Percentiles rank a stretch among this genome's conserved stretches.
These are phyloP conservation scores for Detonula confervacea DNA, from an alignment of 352 stramenopile species.

Conservation along the genomic window DNA sequence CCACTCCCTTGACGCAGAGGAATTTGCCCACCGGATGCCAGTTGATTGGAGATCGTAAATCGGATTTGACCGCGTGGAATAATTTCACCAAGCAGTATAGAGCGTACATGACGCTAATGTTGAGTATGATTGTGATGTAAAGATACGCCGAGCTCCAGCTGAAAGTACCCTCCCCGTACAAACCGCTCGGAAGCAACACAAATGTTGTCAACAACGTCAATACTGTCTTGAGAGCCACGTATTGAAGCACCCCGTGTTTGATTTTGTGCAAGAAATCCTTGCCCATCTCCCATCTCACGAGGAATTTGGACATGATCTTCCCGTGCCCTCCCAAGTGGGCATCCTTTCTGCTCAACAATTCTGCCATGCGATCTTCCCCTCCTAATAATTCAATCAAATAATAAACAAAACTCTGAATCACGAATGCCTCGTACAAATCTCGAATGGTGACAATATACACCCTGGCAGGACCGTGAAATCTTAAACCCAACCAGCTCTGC, in stretches of 20 bases:
- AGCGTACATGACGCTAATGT: slow-evolving; percentile 85
- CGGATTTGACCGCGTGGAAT: slow-evolving; percentile 77
- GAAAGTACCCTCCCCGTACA: slow-evolving; percentile 79
- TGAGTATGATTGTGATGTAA: slow-evolving; percentile 83
- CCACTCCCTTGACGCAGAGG: slow-evolving; percentile 86
- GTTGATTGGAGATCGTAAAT: slow-evolving; percentile 70
- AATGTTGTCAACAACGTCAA: slow-evolving; percentile 75
- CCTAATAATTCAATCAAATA: slow-evolving; percentile 81
- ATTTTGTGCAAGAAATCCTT: slow-evolving; percentile 80
- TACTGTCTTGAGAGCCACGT: slow-evolving; percentile 86
- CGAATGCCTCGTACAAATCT: slow-evolving; percentile 85
- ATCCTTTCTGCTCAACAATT: slow-evolving; percentile 45
- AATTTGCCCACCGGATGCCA: slow-evolving; percentile 88
- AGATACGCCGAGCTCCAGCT: slow-evolving; percentile 68
- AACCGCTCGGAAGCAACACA: slow-evolving; percentile 62
- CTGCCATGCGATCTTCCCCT: slow-evolving; percentile 69
- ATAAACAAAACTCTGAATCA: slow-evolving; percentile 86
- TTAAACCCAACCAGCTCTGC: slow-evolving; percentile 92
- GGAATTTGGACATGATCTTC: slow-evolving; percentile 41
- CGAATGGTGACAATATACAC: slow-evolving; percentile 58
- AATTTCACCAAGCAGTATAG: slow-evolving; percentile 82
- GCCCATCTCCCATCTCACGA: slow-evolving; percentile 70
- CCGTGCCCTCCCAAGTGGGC: slow-evolving; percentile 55
- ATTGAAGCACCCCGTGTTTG: slow-evolving; percentile 88
- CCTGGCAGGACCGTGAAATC: slow-evolving; percentile 55